These are phyloP conservation scores for Suhomyces canberraensis DNA, from an alignment of 805 yeast species.

Conservation along the genomic window DNA sequence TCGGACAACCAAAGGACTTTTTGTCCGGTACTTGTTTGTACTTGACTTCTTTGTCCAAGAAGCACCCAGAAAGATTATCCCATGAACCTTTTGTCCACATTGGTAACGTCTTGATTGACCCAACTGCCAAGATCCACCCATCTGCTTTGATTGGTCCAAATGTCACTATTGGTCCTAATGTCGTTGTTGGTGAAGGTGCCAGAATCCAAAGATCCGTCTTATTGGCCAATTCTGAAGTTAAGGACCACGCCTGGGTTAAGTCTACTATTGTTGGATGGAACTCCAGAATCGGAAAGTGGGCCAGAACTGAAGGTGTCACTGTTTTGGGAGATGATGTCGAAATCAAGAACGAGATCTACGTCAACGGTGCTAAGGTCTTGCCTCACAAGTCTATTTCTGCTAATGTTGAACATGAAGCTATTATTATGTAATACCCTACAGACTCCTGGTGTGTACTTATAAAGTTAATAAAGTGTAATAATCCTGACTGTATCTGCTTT, in stretches of 20 bases:
- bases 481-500: no score
- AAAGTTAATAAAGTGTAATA: no score
- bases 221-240: conserved; percentile 83
- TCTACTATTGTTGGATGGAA: conserved; percentile 99
- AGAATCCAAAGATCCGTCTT: conserved; percentile 95
- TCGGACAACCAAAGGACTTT: conserved; percentile 99
- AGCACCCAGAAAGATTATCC: conserved; percentile 66
- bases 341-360: conserved; percentile 96
- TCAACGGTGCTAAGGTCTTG: conserved; percentile 98
- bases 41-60: conserved; percentile 82
- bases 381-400: conserved; percentile 97
- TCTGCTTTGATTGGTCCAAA: conserved; percentile 97
- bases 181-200: conserved; percentile 95
- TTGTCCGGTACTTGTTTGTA: conserved; percentile 92
- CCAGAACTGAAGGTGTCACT: conserved; percentile 95
- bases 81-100: conserved; percentile 74
- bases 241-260: conserved; percentile 97
- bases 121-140: conserved; percentile 89
- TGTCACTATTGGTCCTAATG: conserved; percentile 96
- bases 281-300: conserved; percentile 98
- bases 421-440: conserved; percentile 73
- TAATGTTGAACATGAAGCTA: conserved; percentile 96
- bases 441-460: no score
- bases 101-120: conserved; percentile 92
- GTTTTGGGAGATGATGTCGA: conserved; percentile 99